Conservation (phyloP, 805 yeast genomes). For the Nakazawaea ernobii region DNA sequence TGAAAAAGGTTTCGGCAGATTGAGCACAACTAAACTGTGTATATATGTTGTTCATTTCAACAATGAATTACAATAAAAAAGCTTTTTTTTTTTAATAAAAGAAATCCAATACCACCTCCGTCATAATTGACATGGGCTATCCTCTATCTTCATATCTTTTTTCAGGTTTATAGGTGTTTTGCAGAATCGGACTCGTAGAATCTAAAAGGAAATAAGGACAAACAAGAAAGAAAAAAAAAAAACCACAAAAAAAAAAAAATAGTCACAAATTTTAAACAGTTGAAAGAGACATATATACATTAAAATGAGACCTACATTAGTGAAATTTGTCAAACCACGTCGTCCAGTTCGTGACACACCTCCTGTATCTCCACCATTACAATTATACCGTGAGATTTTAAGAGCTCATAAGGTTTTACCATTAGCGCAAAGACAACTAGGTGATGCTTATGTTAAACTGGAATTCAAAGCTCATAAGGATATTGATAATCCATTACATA, state of each 20-base stretch:
- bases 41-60: too few relatives aligned
- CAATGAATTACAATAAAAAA: too few relatives aligned
- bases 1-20: too few relatives aligned
- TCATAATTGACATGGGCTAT: too few relatives aligned
- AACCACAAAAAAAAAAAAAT: background rate
- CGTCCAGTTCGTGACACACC: slow-evolving; percentile 15
- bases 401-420: slow-evolving; percentile 77
- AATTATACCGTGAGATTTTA: slow-evolving; percentile 71
- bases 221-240: too few relatives aligned
- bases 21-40: too few relatives aligned
- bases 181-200: too few relatives aligned
- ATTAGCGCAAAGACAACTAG: slow-evolving; percentile 63
- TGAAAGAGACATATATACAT: background rate
- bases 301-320: slow-evolving; percentile 9
- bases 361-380: slow-evolving; percentile 78
- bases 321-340: slow-evolving; percentile 8
- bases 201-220: background rate
- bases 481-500: slow-evolving; percentile 86
- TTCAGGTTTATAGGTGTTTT: too few relatives aligned
- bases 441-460: slow-evolving; percentile 82
- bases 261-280: background rate
- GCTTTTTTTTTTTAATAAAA: too few relatives aligned
- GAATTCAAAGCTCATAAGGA: slow-evolving; percentile 83
- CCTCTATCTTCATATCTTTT: too few relatives aligned
- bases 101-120: too few relatives aligned